Base-by-base conservation (phyloP, 208 protist genomes). In the Trypanosoma brucei region DNA sequence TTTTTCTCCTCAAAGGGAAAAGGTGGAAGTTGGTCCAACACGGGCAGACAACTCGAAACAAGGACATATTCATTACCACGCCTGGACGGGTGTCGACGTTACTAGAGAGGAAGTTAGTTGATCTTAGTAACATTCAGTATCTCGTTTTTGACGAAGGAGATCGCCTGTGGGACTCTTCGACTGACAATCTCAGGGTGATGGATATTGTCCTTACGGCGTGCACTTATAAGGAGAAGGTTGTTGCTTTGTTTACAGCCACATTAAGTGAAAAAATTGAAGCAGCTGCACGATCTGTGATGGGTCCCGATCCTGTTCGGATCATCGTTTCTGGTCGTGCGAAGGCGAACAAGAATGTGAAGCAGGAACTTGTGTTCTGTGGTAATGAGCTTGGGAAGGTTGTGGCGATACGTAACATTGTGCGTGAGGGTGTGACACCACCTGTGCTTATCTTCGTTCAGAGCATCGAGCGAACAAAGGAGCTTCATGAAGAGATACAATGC, bases 141-240 rank as follows among this genome's bases (percentile, higher is more conserved):
- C 50, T 97, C 34, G 91, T 99, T n/a, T 96, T 99, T 70, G 98
- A 99, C 76, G 98, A 99, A 73, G 97, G 92, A 50, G 98, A 99
- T 81, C 79, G 87, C 33, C 83, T 99, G 40, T 98, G 98, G 75
- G 97, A 98, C 71, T 83, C 62, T 36, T 82, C 72, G 60, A 86
- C 79, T 34, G 84, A 94, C 61, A 91, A 93, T 65, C 45, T 93
- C 13, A 33, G 54, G 51, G 79, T 92, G 22, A 76, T 97, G 9
- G 91, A 98, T 65, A 78, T 81, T 59, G 92, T 98, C 51, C 66
- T 98, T 22, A 76, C 75, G 4, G 88, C 84, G 31, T 98, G 94
- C 71, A 78, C 75, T 6, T 63, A 68, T 40, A 40, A 68, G 3
- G 79, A 93, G 49, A 94, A 95, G 56, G 79, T 93, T 1, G 77